A percentile compares a stretch with the other conserved stretches of the same genome.
phyloP scores from a whole-genome alignment of 148 eudicot species.

The Chenopodium formosanum region DNA sequence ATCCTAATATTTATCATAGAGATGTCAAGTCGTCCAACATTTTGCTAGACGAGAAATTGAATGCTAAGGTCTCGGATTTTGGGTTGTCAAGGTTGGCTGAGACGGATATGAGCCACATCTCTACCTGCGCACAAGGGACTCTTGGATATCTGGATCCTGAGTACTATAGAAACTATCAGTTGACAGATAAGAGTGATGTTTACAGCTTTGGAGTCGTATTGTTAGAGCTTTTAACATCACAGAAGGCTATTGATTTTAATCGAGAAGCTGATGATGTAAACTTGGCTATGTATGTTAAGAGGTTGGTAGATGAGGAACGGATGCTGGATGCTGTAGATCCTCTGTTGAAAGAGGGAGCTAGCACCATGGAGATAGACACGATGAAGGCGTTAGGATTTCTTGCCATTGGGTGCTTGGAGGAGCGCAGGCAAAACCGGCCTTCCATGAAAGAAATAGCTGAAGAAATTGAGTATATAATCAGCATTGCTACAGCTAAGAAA shows the following conservation, averaged over 20 bases:
- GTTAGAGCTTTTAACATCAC: conserved; percentile 79
- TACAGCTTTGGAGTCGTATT: conserved; percentile 85
- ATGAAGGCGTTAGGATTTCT: conserved; percentile 82
- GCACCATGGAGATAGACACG: conserved; percentile 60
- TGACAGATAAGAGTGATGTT: conserved; percentile 85
- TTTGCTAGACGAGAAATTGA: conserved; percentile 66
- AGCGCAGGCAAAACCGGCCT: conserved; percentile 72
- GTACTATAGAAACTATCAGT: conserved; percentile 75
- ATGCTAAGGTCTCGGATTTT: conserved; percentile 77
- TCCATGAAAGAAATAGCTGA: conserved; percentile 80
- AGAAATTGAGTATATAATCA: conserved; percentile 78
- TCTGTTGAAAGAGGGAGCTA: conserved; percentile 48
- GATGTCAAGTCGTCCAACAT: conserved; percentile 91
- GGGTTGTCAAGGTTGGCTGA: conserved; percentile 81
- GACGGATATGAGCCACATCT: conserved; percentile 78
- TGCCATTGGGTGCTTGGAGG: conserved; percentile 77
- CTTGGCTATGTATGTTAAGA: conserved; percentile 71
- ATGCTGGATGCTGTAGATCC: conserved; percentile 68
- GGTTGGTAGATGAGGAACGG: conserved; percentile 73
- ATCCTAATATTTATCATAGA: conserved; percentile 75
- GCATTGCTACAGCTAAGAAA: conserved; percentile 41
- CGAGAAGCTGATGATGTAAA: conserved; percentile 79
- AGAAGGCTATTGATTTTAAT: conserved; percentile 70
- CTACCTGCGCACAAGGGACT: conserved; percentile 88
- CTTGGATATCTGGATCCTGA: conserved; percentile 87